Conservation (phyloP, 371 early-diverging fungal genomes). For the Actinomortierella wolfii region DNA sequence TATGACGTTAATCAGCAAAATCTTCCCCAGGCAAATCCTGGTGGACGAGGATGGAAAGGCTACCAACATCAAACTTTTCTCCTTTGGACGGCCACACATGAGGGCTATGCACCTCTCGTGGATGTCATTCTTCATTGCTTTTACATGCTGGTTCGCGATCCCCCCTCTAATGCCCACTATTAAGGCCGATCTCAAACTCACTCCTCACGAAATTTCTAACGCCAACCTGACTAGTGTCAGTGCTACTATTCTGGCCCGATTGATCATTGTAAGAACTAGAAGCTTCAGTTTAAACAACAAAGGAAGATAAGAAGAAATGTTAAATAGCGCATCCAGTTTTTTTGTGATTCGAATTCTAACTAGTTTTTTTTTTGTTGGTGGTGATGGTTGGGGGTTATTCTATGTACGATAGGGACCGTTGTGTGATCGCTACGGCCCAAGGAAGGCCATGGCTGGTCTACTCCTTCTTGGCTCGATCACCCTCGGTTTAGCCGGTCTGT, state of each 20-base stretch:
- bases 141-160: conserved; percentile 66
- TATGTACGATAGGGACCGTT: conserved; percentile 45
- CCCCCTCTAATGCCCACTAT: conserved; percentile 55
- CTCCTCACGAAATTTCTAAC: conserved; percentile 34
- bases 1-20: conserved; percentile 17
- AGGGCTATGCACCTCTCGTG: conserved; percentile 52
- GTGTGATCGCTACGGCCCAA: conserved; percentile 59
- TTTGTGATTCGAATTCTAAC: too few species aligned
- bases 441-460: conserved; percentile 54
- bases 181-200: conserved; percentile 42
- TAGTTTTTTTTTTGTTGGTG: too few species aligned
- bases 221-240: conserved; percentile 48
- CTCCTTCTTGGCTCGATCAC: conserved; percentile 59
- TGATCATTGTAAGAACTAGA: conserved; percentile 23
- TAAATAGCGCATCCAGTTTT: too few species aligned
- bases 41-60: conserved; percentile 45
- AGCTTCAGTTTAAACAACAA: too few species aligned
- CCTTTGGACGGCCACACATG: conserved; percentile 50
- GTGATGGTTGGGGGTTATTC: too few species aligned
- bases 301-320: too few species aligned
- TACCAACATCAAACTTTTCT: conserved; percentile 40
- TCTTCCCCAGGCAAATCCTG: conserved; percentile 33
- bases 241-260: conserved; percentile 45
- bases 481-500: conserved; percentile 49
- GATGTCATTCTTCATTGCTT: conserved; percentile 53